Evolutionary conservation across 2,329 filamentous ascomycete species (phyloP), one percentile per base, ranked within the genome.

Genomic region (Neurospora sp.): DNA sequence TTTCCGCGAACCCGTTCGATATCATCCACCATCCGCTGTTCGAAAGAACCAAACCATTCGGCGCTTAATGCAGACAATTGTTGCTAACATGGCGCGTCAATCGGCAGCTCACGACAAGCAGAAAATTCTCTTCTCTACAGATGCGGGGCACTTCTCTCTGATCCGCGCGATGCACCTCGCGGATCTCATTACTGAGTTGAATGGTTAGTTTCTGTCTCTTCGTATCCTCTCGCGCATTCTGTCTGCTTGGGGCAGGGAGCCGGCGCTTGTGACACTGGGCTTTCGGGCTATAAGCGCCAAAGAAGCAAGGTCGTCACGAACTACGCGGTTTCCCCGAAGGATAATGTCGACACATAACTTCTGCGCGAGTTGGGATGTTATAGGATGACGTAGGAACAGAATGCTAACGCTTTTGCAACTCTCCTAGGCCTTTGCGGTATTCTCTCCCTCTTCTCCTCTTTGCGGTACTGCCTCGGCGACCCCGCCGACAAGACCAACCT

Each of bases 401-500:
- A 37, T 28, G 62, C 69, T 70, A 57, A 69, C 46, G 57, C 15
- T 41, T 40, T 12, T 52, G 66, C 36, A 23, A 43, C n/a, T 46
- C 15, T 70, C 77, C 65, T 71, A 89, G 91, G 92, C 74, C 91
- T 93, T 80, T 96, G 92, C 81, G 92, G 92, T 74, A 89, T 97
- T 80, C 95, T 97, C 91, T 97, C 95, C 78, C 88, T 99, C 78
- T 94, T 98, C 82, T 94, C 93, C 66, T 97, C 93, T 33, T 88
- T 99, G 82, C 92, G 93, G 74, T 98, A 98, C 85, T 96, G 92
- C 80, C 87, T 97, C 72, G 90, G 89, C 72, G 87, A 91, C 73
- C 86, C 91, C 8, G 78, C 85, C 71, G 83, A 91, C 69, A 84
- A 88, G 75, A 84, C 83, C 68, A 91, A 93, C 75, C 83, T 97